Percentiles rank a stretch among this genome's conserved stretches.
Evolutionary conservation across 306 rosid genomes (phyloP).

Genomic region (Malus sylvestris): DNA sequence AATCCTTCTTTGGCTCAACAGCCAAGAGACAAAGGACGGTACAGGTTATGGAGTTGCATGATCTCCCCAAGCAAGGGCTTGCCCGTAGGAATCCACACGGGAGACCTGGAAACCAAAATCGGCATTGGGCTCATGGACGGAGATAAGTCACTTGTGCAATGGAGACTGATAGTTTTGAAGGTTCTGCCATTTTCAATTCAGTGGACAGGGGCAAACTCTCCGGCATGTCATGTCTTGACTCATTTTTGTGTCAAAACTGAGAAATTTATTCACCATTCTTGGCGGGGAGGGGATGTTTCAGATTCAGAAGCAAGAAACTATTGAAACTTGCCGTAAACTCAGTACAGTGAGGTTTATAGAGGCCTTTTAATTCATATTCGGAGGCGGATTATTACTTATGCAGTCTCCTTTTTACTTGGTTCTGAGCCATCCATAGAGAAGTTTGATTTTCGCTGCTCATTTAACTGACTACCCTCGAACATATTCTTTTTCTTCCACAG

Average conservation of each 20-base stretch:
- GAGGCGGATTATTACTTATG: constrained; percentile 27
- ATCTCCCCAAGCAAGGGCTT: constrained; percentile 71
- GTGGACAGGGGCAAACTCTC: constrained; percentile 22
- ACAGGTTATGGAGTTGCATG: constrained; percentile 89
- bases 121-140: constrained; percentile 50
- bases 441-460: constrained; percentile 11
- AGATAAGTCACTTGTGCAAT: constrained; percentile 26
- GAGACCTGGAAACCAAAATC: constrained; percentile 56
- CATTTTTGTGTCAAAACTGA: constrained; percentile 25
- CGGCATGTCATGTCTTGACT: background rate
- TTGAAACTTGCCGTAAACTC: constrained; percentile 22
- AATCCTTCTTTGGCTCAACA: constrained; percentile 25
- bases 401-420: constrained; percentile 22
- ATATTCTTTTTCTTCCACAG: background rate
- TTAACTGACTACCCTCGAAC: constrained; percentile 2
- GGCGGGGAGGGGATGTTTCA: constrained; percentile 18
- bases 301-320: constrained; percentile 32
- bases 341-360: constrained; percentile 26
- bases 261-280: constrained; percentile 32
- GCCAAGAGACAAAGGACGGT: constrained; percentile 89
- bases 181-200: constrained; percentile 11
- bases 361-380: constrained; percentile 24
- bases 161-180: background rate
- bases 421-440: constrained; percentile 30
- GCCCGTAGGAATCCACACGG: constrained; percentile 41